These are phyloP conservation scores for Fusarium transvaalense DNA, from an alignment of 2,329 filamentous ascomycete species.

Conservation along the genomic window DNA sequence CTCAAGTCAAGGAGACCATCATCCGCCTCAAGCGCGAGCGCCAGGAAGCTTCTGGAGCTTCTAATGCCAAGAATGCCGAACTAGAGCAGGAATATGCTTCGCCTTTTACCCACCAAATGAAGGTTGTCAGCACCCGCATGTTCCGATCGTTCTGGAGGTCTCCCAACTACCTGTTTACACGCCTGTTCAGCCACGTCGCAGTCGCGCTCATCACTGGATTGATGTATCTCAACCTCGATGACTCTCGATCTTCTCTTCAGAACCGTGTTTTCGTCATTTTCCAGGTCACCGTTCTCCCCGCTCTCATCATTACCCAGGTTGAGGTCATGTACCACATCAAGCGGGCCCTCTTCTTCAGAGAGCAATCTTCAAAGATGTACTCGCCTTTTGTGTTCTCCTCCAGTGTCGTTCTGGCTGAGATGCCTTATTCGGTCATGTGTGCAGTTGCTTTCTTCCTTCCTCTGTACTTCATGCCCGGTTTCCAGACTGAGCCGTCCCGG, in stretches of 20 bases:
- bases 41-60: conserved; percentile 52
- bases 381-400: conserved; percentile 81
- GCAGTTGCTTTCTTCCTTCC: conserved; percentile 85
- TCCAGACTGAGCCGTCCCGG: conserved; percentile 71
- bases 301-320: conserved; percentile 85
- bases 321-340: conserved; percentile 84
- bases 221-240: conserved; percentile 81
- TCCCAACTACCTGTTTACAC: conserved; percentile 89
- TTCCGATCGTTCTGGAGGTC: conserved; percentile 87
- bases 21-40: conserved; percentile 73
- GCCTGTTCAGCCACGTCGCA: conserved; percentile 85
- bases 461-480: conserved; percentile 85
- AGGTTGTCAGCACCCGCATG: conserved; percentile 77
- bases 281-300: conserved; percentile 86
- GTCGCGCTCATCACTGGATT: conserved; percentile 84
- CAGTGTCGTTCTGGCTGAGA: conserved; percentile 83
- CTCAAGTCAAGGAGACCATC: conserved; percentile 75
- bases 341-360: conserved; percentile 86
- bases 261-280: conserved; percentile 92
- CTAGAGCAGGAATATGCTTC: conserved; percentile 85
- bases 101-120: conserved; percentile 82
- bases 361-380: conserved; percentile 89
- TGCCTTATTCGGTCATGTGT: conserved; percentile 86
- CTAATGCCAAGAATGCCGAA: conserved; percentile 65
- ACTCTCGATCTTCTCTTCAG: conserved; percentile 81